Evolutionary conservation across 2,329 filamentous ascomycete species (phyloP).

Genomic region (Penicillium sp.): DNA sequence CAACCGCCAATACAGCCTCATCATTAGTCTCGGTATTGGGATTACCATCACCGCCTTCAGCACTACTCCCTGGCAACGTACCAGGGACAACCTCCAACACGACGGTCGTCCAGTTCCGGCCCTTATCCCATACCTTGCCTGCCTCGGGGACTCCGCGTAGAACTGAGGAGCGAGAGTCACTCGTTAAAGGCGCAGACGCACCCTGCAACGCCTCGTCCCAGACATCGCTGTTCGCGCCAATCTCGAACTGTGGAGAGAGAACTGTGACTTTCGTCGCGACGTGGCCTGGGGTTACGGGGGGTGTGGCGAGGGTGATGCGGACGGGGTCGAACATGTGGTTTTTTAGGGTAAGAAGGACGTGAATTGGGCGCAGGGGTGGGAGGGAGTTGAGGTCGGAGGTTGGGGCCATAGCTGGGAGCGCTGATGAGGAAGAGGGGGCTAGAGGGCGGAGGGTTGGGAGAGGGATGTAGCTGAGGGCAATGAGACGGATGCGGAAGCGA

Average conservation of each 20-base stretch:
- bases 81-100: conserved; percentile 82
- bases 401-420: conserved; percentile 23
- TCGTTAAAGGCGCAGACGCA: conserved; percentile 37
- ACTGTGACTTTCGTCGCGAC: conserved; percentile 82
- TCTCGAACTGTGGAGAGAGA: conserved; percentile 88
- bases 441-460: conserved; percentile 66
- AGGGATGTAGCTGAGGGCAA: conserved; percentile 86
- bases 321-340: conserved; percentile 94
- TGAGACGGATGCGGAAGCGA: conserved; percentile 86
- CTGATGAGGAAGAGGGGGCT: conserved; percentile 39
- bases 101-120: conserved; percentile 91
- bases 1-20: conserved; percentile 26
- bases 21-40: conserved; percentile 34
- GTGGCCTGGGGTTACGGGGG: conserved; percentile 71
- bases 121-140: conserved; percentile 94
- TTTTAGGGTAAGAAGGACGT: conserved; percentile 85
- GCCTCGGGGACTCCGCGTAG: conserved; percentile 63
- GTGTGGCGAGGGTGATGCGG: conserved; percentile 82
- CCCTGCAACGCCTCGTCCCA: conserved; percentile 82
- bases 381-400: conserved; percentile 48
- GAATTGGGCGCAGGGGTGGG: conserved; percentile 54
- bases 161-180: conserved; percentile 41
- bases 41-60: conserved; percentile 28
- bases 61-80: conserved; percentile 35
- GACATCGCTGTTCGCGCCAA: conserved; percentile 90